These are phyloP conservation scores for Skeletonema grethae DNA, from an alignment of 108 stramenopile species.

Conservation along the genomic window DNA sequence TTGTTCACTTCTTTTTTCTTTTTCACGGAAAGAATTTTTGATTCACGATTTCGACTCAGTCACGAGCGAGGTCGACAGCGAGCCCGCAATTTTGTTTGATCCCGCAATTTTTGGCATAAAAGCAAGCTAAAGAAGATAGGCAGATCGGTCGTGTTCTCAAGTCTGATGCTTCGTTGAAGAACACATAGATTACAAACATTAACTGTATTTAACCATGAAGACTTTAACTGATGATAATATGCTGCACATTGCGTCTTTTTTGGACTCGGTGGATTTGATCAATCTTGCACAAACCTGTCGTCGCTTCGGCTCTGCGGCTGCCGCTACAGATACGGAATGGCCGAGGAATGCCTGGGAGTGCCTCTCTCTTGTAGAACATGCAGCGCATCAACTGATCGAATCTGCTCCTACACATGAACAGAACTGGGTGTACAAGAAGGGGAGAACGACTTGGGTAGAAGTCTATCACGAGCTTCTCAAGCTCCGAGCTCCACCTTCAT, in stretches of 20 bases:
- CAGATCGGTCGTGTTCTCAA: no score
- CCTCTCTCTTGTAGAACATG: background rate
- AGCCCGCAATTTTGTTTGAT: no score
- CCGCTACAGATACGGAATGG: background rate
- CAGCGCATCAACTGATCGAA: background rate
- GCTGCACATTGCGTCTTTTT: slow-evolving; percentile 1
- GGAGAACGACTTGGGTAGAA: background rate
- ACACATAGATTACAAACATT: no score
- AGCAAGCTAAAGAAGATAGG: no score
- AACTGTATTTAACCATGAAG: background rate
- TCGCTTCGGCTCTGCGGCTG: background rate
- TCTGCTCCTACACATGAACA: background rate
- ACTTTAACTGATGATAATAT: background rate
- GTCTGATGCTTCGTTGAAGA: no score
- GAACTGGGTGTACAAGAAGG: background rate
- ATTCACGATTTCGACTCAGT: no score
- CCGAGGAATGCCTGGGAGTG: no score
- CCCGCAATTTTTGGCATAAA: no score
- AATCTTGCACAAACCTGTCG: slow-evolving; percentile 7
- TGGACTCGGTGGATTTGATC: background rate
- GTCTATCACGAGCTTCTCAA: background rate
- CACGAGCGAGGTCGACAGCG: no score
- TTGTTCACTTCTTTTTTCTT: no score
- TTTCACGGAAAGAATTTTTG: no score
- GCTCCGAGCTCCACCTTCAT: background rate